Base-by-base conservation (phyloP, 176 grass and related monocot species). In the Coix lacrymajobi region DNA sequence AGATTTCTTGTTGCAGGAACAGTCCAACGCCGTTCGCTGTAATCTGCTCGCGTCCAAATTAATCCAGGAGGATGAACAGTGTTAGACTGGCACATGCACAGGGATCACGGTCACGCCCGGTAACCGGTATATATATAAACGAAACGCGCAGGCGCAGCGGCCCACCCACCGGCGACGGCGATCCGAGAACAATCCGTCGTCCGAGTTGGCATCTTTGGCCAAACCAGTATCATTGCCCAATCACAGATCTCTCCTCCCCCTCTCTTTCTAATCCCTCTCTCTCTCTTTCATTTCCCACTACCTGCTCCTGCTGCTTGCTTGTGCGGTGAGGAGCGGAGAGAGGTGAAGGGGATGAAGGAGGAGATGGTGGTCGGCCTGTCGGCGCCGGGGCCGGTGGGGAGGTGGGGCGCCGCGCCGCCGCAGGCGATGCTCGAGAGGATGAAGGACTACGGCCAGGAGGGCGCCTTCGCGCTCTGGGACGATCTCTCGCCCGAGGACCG, bases 401-500 rank as follows among this genome's bases (percentile, higher is more conserved):
- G 88, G 66, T 90, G 91, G 87, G 90, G 90, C 5, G 76, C 89
- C 29, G 86, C 89, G 62, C 93, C 97, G 78, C 97, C 97, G 77
- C 97, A 99, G 86, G 93, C 75, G 72, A 82, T 96, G 77, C 93
- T 96, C 57, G 97, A 99, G 89, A 86, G 97, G 77, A 89, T 99
- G 83, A 99, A 99, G 80, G 93, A 99, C 76, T 99, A 99, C 85
- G 97, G 89, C 68, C 93, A 99, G 78, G 97, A 99, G 74, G 93
- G 84, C 61, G 89, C 97, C 49, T 94, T 99, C 72, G 89, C 97
- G 30, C 87, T 99, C 68, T 99, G 97, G 97, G 97, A 99, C 78
- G 91, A 99, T 86, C 91, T 99, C 80, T 87, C 85, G 75, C 89
- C 89, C 8, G 97, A 99, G 77, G 93, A 93, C 74, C 84, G 89